A percentile compares a stretch with the other conserved stretches of the same genome.
Evolutionary conservation across 306 rosid genomes (phyloP).

Genomic region (Pterocarpus santalinus): DNA sequence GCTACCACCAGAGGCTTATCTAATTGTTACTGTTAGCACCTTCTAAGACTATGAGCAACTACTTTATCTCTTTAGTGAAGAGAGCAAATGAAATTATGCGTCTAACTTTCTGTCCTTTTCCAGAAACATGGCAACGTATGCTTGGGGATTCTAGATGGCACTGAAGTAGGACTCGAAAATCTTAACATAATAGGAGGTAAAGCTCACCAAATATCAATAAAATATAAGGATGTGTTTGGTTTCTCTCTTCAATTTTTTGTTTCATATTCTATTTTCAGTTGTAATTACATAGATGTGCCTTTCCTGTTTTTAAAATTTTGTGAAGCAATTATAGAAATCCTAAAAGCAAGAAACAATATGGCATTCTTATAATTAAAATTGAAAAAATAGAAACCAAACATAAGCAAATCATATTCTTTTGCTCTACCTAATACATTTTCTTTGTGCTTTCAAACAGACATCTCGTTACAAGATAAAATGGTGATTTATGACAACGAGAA

Average conservation of each 20-base stretch:
- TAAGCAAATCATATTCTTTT: no score
- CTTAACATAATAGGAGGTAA: slow-evolving; percentile 84
- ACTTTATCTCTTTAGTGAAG: not conserved
- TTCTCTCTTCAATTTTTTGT: not conserved
- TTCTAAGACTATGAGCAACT: slow-evolving; percentile 20
- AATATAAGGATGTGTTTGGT: not conserved
- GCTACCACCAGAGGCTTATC: slow-evolving; percentile 77
- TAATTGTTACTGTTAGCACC: slow-evolving; percentile 65
- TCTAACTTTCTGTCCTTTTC: slow-evolving; percentile 42
- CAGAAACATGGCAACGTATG: slow-evolving; percentile 87
- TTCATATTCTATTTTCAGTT: no score
- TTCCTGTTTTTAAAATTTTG: not conserved
- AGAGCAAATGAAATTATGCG: slow-evolving; percentile 19
- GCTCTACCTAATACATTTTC: slow-evolving; percentile 9
- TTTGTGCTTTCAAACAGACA: slow-evolving; percentile 55
- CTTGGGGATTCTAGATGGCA: slow-evolving; percentile 84
- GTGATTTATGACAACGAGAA: slow-evolving; percentile 88
- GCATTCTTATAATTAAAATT: no score
- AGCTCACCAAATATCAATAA: not conserved
- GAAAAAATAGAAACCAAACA: no score
- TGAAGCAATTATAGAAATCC: not conserved
- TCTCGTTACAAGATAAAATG: slow-evolving; percentile 73
- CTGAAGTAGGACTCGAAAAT: slow-evolving; percentile 74
- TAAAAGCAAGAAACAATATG: no score
- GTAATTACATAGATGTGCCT: no score